Evolutionary conservation across 73 alveolate species (phyloP), one percentile per base, ranked within the genome.

Genomic region (Paramecium biaurelia): DNA sequence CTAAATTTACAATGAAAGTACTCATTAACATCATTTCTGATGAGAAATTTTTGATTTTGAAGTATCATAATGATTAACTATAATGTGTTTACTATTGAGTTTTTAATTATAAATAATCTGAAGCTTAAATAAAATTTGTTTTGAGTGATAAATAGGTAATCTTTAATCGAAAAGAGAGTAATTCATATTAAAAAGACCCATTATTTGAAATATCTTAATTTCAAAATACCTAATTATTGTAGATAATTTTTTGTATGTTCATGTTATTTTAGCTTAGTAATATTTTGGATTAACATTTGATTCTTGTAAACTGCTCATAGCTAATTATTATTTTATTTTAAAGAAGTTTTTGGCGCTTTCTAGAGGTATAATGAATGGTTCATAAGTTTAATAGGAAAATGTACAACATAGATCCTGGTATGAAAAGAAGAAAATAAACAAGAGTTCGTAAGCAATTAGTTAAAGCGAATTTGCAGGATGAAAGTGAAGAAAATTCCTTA

Each of bases 271-370:
- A 53, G 68, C 68, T 53, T 53, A 12, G 28, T 53, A 53, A 53
- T 53, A 53, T 53, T n/a, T 53, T 53, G 68, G 68, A 53, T 53
- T n/a, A 18, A 53, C 15, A 4, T 53, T 53, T 53, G 68, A 53
- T 53, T 53, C 68, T 53, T 53, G 68, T 18, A 32, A 53, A 53
- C 34, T 53, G 68, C 32, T 53, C 11, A 53, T n/a, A 53, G 68
- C 68, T 53, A n/a, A 53, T 53, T 53, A 53, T 53, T 53, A 53
- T 72, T 72, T 72, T 72, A 72, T 72, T 72, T 72, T 72, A 72
- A 72, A 72, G 86, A 72, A 72, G 59, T 72, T 72, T 72, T 72
- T 72, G 86, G 86, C 86, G 86, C 86, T 35, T 72, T 63, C 45
- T 38, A 32, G 58, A 72, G 86, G 86, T 72, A 72, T 72, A 35